These are phyloP conservation scores for Bruguiera sexangula DNA, from an alignment of 345 rosid genomes.

Conservation along the genomic window DNA sequence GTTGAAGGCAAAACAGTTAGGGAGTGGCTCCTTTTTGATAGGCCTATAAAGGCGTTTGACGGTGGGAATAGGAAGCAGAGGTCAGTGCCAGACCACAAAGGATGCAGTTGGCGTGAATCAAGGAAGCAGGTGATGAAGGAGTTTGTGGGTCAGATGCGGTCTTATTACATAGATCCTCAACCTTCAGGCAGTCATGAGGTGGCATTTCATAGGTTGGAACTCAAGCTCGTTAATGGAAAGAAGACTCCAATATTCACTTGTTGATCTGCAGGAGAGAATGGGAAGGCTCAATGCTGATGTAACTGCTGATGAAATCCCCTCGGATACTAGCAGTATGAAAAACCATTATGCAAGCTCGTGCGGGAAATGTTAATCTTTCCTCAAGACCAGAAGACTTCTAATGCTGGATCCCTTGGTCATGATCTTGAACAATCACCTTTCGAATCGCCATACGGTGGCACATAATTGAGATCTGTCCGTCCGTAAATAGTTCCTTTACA, in stretches of 20 bases:
- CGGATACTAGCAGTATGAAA: conserved; percentile 34
- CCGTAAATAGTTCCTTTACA: too few species aligned
- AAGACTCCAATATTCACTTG: conserved; percentile 71
- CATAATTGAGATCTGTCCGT: background rate
- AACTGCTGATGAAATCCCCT: conserved; percentile 41
- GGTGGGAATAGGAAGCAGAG: conserved; percentile 92
- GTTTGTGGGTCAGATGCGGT: conserved; percentile 70
- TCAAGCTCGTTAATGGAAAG: conserved; percentile 51
- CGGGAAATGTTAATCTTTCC: conserved; percentile 16
- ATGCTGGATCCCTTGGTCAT: background rate
- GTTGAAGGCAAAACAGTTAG: conserved; percentile 65
- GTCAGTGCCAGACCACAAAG: conserved; percentile 78
- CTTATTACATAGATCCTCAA: conserved; percentile 96
- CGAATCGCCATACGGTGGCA: background rate
- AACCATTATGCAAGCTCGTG: conserved; percentile 18
- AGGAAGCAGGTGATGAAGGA: conserved; percentile 80
- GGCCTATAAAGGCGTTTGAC: conserved; percentile 84
- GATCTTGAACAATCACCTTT: background rate
- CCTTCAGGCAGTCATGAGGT: conserved; percentile 58
- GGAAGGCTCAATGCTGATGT: conserved; percentile 65
- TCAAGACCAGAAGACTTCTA: conserved; percentile 5
- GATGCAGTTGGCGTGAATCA: conserved; percentile 95
- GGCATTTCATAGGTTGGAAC: conserved; percentile 88
- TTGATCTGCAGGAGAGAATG: conserved; percentile 80
- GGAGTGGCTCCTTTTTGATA: conserved; percentile 92